Evolutionary conservation across 768 basidiomycete genomes (phyloP), one percentile per base, ranked within the genome.

Genomic region (Termitomyces heimii): DNA sequence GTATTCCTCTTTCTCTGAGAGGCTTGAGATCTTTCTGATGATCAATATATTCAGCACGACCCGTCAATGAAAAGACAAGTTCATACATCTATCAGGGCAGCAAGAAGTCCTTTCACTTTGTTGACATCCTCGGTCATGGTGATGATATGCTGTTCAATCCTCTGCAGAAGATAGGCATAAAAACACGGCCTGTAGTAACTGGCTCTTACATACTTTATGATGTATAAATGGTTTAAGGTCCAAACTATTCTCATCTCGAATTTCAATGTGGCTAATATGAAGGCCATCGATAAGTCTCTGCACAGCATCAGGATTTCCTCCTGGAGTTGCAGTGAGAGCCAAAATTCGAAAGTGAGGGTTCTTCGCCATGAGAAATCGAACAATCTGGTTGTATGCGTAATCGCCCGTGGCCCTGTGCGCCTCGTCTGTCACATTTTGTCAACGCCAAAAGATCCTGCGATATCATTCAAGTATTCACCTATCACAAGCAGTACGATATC

Each of bases 271-370:
- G 63, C 94, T 94, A 55, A 99, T 94, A 66, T 98, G 97, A 12
- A 99, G 74, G 18, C 87, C 85, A 67, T 98, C 93, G n/a, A 98
- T 83, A 35, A 99, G 84, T 5, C 72, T 75, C 70, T 99, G 97
- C 2, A 98, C 87, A n/a, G 86, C 85, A 35, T 94, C 91, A 1
- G 88, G 84, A 44, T 82, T 89, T 60, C 85, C 76, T 43, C 94
- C 96, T 13, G 97, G 97, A 7, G 97, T 99, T 2, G 97, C 97
- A 5, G 94, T 98, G 22, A 99, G 79, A 2, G 97, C 97, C 22
- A 99, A 76, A 9, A 98, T 77, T 16, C 97, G 86, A 67, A 96
- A 95, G 70, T 94, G 82, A 0, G 94, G 94, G 65, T 98, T 98
- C 71, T 91, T 93, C 2, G 92, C 85, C 88, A 94, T 97, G 63